Percentiles rank a stretch among this genome's conserved stretches.
These are phyloP conservation scores for Diaporthe amygdali DNA, from an alignment of 2,329 filamentous ascomycete species.

Conservation along the genomic window DNA sequence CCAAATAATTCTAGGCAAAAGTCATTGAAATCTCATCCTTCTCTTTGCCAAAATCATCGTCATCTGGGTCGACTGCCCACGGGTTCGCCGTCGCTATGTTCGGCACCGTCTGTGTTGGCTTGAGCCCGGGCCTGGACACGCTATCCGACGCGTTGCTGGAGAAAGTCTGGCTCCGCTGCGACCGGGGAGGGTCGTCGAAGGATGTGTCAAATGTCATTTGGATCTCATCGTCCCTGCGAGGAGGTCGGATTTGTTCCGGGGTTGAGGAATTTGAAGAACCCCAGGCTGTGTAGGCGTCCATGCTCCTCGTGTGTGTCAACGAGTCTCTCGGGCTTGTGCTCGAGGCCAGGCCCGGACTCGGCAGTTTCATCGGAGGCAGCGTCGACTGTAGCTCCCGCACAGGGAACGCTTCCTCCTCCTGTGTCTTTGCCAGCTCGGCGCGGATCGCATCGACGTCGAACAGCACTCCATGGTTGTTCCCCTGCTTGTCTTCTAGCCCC, in stretches of 20 bases:
- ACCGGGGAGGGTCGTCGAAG: conserved; percentile 43
- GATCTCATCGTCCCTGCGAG: conserved; percentile 53
- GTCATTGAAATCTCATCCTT: conserved; percentile 82
- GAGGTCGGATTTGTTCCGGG: conserved; percentile 8
- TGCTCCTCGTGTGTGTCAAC: conserved; percentile 54
- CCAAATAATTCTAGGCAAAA: conserved; percentile 59
- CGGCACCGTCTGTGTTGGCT: conserved; percentile 54
- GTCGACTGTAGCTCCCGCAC: conserved; percentile 87
- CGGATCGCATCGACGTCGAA: conserved; percentile 97
- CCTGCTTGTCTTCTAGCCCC: conserved; percentile 53
- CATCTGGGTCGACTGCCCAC: conserved; percentile 71
- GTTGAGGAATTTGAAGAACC: conserved; percentile 3
- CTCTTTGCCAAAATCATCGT: conserved; percentile 74
- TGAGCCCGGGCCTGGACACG: conserved; percentile 45
- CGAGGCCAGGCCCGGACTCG: conserved; percentile 37
- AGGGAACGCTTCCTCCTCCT: conserved; percentile 54
- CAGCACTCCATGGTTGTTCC: conserved; percentile 69
- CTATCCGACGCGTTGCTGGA: conserved; percentile 26
- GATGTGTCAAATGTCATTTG: conserved; percentile 77
- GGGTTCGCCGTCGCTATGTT: conserved; percentile 61
- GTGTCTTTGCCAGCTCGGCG: conserved; percentile 78
- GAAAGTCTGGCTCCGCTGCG: conserved; percentile 20
- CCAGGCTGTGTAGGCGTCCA: conserved; percentile 37
- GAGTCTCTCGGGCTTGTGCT: conserved; percentile 36
- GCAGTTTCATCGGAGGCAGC: conserved; percentile 85